A percentile compares a stretch with the other conserved stretches of the same genome.
Evolutionary conservation across 805 yeast genomes (phyloP).

Genomic region (Sugiyamaella mastotermitis): DNA sequence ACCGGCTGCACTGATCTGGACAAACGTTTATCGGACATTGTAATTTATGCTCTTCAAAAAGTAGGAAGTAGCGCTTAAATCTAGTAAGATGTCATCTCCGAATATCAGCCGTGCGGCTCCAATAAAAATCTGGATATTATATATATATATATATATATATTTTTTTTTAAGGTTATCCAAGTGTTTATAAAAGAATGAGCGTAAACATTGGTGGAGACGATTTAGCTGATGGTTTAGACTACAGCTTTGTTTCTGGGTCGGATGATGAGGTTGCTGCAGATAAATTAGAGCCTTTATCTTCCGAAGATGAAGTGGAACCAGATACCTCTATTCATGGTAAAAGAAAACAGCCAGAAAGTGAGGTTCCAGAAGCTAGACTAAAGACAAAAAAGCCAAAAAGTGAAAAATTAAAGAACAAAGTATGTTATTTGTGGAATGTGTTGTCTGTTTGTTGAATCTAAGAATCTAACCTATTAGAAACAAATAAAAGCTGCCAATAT

Average conservation of each 20-base stretch:
- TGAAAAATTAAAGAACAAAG: constrained; percentile 17
- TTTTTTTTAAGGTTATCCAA: too few species aligned
- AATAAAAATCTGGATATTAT: too few species aligned
- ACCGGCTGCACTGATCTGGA: too few species aligned
- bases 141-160: too few species aligned
- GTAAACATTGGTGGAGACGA: constrained; percentile 51
- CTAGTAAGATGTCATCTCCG: too few species aligned
- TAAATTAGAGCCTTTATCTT: constrained; percentile 4
- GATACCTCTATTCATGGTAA: constrained; percentile 21
- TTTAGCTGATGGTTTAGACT: constrained; percentile 71
- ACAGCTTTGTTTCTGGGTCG: constrained; percentile 41
- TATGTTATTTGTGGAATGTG: constrained; percentile 8
- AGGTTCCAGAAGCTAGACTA: constrained; percentile 16
- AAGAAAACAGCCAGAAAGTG: constrained; percentile 12
- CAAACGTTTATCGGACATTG: too few species aligned
- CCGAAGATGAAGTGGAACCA: constrained; percentile 29
- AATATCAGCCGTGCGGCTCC: too few species aligned
- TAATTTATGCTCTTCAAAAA: too few species aligned
- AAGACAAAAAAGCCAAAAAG: constrained; percentile 26
- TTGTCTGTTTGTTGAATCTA: background rate
- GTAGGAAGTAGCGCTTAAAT: too few species aligned
- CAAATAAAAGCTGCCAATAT: constrained; percentile 62
- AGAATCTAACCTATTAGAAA: constrained; percentile 35
- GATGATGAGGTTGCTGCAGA: constrained; percentile 34
- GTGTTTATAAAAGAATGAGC: too few species aligned